Evolutionary conservation across 257 asterid genomes (phyloP), one percentile per base, ranked within the genome.

Genomic region (Cruciata laevipes): DNA sequence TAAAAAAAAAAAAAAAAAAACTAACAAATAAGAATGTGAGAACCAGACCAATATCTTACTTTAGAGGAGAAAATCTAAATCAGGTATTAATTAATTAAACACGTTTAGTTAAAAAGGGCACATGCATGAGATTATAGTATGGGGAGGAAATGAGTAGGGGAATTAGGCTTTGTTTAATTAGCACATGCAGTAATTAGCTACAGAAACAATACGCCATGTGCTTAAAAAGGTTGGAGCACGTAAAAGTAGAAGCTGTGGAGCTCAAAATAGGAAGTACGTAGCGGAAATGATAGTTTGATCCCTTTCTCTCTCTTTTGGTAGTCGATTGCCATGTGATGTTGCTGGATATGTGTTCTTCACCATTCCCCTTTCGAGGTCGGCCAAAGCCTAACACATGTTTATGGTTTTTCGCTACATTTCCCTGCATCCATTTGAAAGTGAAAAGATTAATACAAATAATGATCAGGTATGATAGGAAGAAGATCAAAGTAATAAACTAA

Each of bases 191-290:
- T 27, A 53, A 6, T 53, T 53, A 53, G 55, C 55, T 14, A 47
- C 55, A 17, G 20, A 47, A 14, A 14, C 5, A 3, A 53, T 53
- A 6, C 1, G 25, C 30, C 60, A 56, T 9, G 61, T 56, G 61
- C 8, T 23, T 56, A 7, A 47, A 56, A 21, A 56, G 14, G 21
- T 38, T 53, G 24, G 24, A 56, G 61, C 3, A 55, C 3, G 69
- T 13, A 49, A 33, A 51, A 0, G 1, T 64, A 35, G n/a, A 24
- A 40, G 66, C 49, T 70, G 75, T 75, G 59, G 67, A 25, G 9
- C 69, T 57, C 12, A 49, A 52, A 14, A 57, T 24, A 2, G 69
- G 69, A 65, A 65, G 24, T 55, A 14, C 24, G 53, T 56, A 24
- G n/a, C 35, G 18, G 35, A 58, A 58, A 17, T 31, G 35, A 5